Base-by-base conservation (phyloP, 306 rosid species). In the Elaeagnus macrophylla region DNA sequence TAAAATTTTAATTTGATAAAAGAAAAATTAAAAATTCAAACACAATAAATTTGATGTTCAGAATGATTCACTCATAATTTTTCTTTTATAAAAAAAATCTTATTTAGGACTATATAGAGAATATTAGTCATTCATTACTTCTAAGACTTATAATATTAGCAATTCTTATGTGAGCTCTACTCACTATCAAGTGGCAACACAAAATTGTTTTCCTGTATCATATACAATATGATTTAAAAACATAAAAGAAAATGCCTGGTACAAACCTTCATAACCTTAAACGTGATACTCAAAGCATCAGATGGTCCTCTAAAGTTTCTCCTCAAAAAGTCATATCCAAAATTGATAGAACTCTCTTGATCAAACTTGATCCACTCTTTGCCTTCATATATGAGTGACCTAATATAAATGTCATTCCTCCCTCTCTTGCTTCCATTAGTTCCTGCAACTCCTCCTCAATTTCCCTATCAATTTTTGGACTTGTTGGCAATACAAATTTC, bases 381-480 rank as follows among this genome's bases (percentile, higher is more conserved):
- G 95, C 94, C 56, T 80, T 87, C 65, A 87, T 89, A 67, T 87
- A 93, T 7, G 95, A 87, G 62, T 93, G 99, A 43, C 99, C 94
- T 80, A 84, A 72, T 78, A 87, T 93, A 59, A 87, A 93, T 66
- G 96, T 89, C 89, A 84, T 72, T 42, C 99, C 96, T 49, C 94
- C 95, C 56, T 93, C 99, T 65, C 86, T 84, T 40, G 99, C 96
- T 59, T 87, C 95, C 96, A 75, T 88, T 41, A 93, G 78, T 64
- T 93, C 99, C 59, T 40, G 72, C 70, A 93, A 57, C 76, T 93
- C 99, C 43, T 61, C 78, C 42, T 77, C 73, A 51, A 83, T 64
- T n/a, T 67, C 86, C 49, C 57, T 51, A 14, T 82, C 69, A 25
- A 93, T 84, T 65, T 37, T 53, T 9, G 96, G 95, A 63, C 75